phyloP scores from a whole-genome alignment of 768 basidiomycete genomes.

The Rhodotorula babjevae region DNA sequence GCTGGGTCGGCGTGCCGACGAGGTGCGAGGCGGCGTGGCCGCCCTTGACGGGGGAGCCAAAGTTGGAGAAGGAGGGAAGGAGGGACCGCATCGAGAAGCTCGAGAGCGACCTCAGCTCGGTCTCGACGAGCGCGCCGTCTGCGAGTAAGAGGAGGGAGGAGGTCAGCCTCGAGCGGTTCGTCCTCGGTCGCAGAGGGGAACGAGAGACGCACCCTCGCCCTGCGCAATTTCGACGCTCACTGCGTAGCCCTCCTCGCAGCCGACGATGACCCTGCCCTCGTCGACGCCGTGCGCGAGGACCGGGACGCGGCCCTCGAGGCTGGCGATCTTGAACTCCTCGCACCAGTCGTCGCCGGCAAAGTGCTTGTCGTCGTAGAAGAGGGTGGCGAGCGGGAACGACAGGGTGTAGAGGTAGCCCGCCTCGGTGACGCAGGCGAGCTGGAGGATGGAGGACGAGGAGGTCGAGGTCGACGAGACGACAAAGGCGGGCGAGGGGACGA shows the following conservation, averaged over 20 bases:
- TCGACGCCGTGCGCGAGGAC: conserved; percentile 22
- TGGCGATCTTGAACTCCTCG: conserved; percentile 55
- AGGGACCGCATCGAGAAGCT: conserved; percentile 37
- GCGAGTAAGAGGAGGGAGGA: background rate
- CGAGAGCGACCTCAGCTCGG: conserved; percentile 23
- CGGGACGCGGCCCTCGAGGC: conserved; percentile 29
- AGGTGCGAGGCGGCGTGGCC: conserved; percentile 51
- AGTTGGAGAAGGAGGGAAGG: conserved; percentile 57
- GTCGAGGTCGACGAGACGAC: background rate
- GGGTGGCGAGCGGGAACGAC: conserved; percentile 58
- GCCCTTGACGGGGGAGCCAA: conserved; percentile 54
- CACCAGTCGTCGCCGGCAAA: conserved; percentile 56
- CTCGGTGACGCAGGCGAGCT: conserved; percentile 65
- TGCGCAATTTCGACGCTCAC: conserved; percentile 8
- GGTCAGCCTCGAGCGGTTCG: too few relatives aligned
- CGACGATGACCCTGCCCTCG: conserved; percentile 23
- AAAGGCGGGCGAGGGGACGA: conserved; percentile 21
- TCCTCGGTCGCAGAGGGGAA: too few relatives aligned
- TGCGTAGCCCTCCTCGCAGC: conserved; percentile 8
- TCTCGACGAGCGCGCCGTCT: conserved; percentile 21
- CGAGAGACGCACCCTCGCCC: background rate
- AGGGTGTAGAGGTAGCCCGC: conserved; percentile 70
- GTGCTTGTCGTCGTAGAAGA: conserved; percentile 28
- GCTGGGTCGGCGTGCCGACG: conserved; percentile 53
- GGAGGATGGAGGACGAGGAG: conserved; percentile 47